Evolutionary conservation across 2,329 filamentous ascomycete species (phyloP), one percentile per base, ranked within the genome.

Genomic region (Fonsecaea multimorphosa): DNA sequence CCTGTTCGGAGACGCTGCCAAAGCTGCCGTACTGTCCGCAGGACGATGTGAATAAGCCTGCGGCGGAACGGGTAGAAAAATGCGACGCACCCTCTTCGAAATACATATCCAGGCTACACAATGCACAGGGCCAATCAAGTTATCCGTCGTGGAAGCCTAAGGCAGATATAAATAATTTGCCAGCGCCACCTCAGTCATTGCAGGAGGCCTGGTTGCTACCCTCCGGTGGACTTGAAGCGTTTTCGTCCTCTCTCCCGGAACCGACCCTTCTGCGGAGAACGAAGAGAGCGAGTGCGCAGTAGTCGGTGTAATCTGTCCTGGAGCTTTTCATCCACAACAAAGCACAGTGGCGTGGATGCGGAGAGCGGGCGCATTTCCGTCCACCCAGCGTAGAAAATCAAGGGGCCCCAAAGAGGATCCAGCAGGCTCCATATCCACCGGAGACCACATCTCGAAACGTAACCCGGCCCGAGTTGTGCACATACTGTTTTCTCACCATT

Each of bases 401-500:
- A 12, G 8, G 6, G 3, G 1, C 44, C 40, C 44, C 19, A 24
- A 7, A 24, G 44, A 49, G 44, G 44, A 24, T 49, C 44, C 19
- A 11, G 44, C n/a, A 9, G 44, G 19, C 44, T 49, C 12, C 44
- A 49, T 9, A 3, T 49, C 44, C 44, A 49, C 44, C n/a, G 44
- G 44, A 49, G 19, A 12, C 1, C 38, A 38, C 19, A 16, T 24
- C 44, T 32, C 51, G 32, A 31, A 54, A 24, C 8, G 27, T 49
- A 19, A 22, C 44, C 22, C 44, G 44, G 44, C 44, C 44, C 44
- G 44, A 49, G 44, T 49, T 49, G 44, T 49, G 51, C 51, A 31
- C 27, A 5, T 32, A 5, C 19, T 57, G n/a, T 31, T 29, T n/a
- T 34, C 31, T 71, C 84, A 93, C 83, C 91, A 96, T 76, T 93